Evolutionary conservation across 805 yeast genomes (phyloP), one percentile per base, ranked within the genome.

Genomic region (Zygosaccharomyces siamensis): DNA sequence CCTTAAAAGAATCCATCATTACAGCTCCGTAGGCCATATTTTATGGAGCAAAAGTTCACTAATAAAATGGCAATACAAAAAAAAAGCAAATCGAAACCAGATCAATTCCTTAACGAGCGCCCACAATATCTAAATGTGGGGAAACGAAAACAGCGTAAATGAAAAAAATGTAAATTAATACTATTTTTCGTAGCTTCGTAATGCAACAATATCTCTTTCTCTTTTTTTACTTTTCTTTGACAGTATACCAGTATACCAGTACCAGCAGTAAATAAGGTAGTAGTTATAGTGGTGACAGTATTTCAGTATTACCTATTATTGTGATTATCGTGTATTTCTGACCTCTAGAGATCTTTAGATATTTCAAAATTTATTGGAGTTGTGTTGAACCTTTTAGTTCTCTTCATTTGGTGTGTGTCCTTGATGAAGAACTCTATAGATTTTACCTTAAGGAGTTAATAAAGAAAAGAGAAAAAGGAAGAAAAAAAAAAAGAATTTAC

Each of bases 21-120:
- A 43, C 52, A n/a, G 49, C 47, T 24, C 49, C 44, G 41, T 39
- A 49, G 38, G 31, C 49, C 52, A 49, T 49, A 20, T 24, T 41
- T 24, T 37, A 14, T 26, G 23, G 28, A 26, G 11, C 28, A 26
- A 26, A 24, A 8, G 27, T 7, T 24, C 27, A 24, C 7, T 24
- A 24, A 8, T 24, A 2, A 24, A 24, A 24, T 8, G 27, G 7
- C 3, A 24, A 24, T 24, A 24, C 27, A 6, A 26, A 26, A 26
- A 26, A 26, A 26, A 8, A 26, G 11, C 28, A 26, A 26, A 26
- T 26, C 28, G 28, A 26, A 26, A 26, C 28, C 28, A 26, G 28
- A 26, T 26, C 28, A 26, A 26, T 26, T 26, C 28, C 28, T 26
- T 10, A 10, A 26, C 10, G 8, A 26, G 11, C 8, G 5, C 28